Base-by-base conservation (phyloP, 148 eudicot genomes). In the Rheum nobile region DNA sequence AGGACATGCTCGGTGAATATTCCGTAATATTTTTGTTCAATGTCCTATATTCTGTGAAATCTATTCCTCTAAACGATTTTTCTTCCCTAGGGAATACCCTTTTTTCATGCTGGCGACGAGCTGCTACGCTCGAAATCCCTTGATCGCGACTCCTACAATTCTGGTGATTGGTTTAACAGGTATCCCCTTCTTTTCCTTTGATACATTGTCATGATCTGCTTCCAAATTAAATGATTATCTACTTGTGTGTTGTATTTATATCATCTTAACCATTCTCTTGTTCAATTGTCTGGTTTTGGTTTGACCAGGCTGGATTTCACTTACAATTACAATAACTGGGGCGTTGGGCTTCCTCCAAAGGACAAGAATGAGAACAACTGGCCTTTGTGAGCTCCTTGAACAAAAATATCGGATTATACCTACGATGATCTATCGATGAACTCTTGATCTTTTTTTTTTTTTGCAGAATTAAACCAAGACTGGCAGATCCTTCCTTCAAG, bases 101-200 rank as follows among this genome's bases (percentile, higher is more conserved):
- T 96, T 85, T 96, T 96, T 77, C 99, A 96, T 79, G 82, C 94
- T 76, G 99, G 99, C 75, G 99, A 96, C 82, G 99, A 92, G 84
- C 82, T 91, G 77, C 87, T 96, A 73, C 99, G 97, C 39, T 96
- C 99, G 17, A 96, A 96, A 81, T 96, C 99, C 55, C 85, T 96
- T 73, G 99, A 96, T 76, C 97, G 97, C 44, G 99, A 96, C 82
- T 91, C 98, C 21, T 91, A 95, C 68, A 91, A 95, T 72, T 95
- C 98, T 57, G 93, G 98, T 70, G 98, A 95, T 85, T 95, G 97
- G 98, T 95, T 90, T 83, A 95, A 91, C 90, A 95, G 96, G 98
- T 94, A 43, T 28, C 39, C 21, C 41, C 12, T 67, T 22, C 17
- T 41, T 71, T 41, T 38, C 13, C 26, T 55, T 9, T 22, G 13